Percentiles rank a stretch among this genome's conserved stretches.
Conservation (phyloP, 192 early-diverging fungal genomes). For the Coemansia sp. region DNA sequence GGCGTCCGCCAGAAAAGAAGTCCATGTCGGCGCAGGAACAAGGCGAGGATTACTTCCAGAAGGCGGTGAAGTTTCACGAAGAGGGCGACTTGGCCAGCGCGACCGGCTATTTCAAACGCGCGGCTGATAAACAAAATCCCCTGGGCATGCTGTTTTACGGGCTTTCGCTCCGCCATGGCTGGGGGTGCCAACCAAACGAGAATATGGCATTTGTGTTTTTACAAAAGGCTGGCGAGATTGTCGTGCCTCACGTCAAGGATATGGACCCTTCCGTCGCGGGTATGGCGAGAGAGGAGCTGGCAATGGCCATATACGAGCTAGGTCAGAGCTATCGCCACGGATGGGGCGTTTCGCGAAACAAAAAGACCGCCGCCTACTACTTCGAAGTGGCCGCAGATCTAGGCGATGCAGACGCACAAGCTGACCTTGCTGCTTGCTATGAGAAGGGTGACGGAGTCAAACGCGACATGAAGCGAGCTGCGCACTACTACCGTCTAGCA, state of each 20-base stretch:
- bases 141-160: slow-evolving; percentile 72
- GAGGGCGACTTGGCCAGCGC: slow-evolving; percentile 66
- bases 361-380: slow-evolving; percentile 68
- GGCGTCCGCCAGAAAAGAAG: not conserved
- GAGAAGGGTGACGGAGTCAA: slow-evolving; percentile 72
- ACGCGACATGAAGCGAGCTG: slow-evolving; percentile 69
- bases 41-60: slow-evolving; percentile 61
- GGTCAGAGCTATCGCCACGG: slow-evolving; percentile 77
- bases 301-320: slow-evolving; percentile 74
- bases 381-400: slow-evolving; percentile 77
- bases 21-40: slow-evolving; percentile 26
- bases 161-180: slow-evolving; percentile 70
- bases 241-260: slow-evolving; percentile 59
- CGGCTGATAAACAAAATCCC: slow-evolving; percentile 60
- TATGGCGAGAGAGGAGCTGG: slow-evolving; percentile 63
- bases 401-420: slow-evolving; percentile 77
- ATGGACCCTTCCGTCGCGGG: slow-evolving; percentile 56
- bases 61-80: slow-evolving; percentile 67
- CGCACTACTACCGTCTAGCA: slow-evolving; percentile 74
- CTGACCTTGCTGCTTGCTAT: slow-evolving; percentile 70
- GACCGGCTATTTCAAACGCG: slow-evolving; percentile 64
- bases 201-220: slow-evolving; percentile 64
- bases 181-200: slow-evolving; percentile 69
- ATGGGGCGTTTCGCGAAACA: slow-evolving; percentile 72
- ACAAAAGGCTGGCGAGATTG: slow-evolving; percentile 65